Conservation (phyloP, 108 stramenopile genomes). For the Skeletonema potamos region DNA sequence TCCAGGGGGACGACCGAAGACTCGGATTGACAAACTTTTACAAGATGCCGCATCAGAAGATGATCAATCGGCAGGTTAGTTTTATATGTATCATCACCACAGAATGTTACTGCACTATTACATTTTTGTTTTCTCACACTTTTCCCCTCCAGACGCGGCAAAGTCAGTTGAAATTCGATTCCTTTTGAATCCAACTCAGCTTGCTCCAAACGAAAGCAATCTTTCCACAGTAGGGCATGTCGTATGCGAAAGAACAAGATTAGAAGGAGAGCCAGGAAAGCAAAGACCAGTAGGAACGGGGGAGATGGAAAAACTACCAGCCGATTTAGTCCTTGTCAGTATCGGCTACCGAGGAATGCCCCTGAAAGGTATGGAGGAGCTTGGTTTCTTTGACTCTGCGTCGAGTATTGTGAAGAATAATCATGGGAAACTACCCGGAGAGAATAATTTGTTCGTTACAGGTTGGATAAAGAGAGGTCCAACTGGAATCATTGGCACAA, state of each 20-base stretch:
- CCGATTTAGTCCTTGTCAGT: conserved; percentile 70
- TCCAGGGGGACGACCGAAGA: conserved; percentile 56
- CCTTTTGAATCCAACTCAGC: conserved; percentile 72
- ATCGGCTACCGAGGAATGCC: conserved; percentile 93
- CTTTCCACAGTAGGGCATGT: conserved; percentile 50
- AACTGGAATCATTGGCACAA: conserved; percentile 96
- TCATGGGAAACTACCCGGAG: conserved; percentile 69
- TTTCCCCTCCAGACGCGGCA: conserved; percentile 1
- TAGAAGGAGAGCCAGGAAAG: conserved; percentile 74
- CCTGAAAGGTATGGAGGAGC: conserved; percentile 67
- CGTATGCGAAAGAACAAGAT: conserved; percentile 73
- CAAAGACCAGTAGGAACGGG: conserved; percentile 83
- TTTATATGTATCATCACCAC: background rate
- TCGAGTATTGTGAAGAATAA: conserved; percentile 62
- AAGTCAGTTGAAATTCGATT: conserved; percentile 86
- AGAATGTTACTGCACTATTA: background rate
- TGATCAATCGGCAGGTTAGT: background rate
- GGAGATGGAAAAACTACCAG: conserved; percentile 54
- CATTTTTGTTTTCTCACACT: too few relatives aligned
- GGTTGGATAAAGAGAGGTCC: conserved; percentile 99
- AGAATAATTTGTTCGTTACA: conserved; percentile 82
- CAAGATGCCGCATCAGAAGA: conserved; percentile 40
- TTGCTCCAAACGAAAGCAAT: conserved; percentile 48
- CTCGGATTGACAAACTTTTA: conserved; percentile 71
- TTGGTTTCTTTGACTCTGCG: conserved; percentile 59